Conservation (phyloP, 169 alveolate species). For the Besnoitia besnoiti region DNA sequence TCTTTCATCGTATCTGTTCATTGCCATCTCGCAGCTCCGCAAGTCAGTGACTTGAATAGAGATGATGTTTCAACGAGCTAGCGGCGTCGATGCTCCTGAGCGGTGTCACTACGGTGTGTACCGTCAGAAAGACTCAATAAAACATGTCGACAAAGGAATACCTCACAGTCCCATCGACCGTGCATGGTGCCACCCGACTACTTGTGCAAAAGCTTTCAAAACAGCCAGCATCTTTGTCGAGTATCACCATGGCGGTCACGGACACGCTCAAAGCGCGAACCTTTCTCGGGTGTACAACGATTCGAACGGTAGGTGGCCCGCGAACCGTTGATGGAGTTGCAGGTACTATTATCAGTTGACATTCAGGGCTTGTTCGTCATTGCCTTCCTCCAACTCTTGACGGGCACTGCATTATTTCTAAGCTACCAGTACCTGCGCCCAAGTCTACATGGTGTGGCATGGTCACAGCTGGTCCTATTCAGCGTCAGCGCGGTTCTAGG, state of each 20-base stretch:
- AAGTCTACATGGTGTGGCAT: slow-evolving; percentile 51
- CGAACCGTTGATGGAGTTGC: not conserved
- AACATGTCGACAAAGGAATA: no score
- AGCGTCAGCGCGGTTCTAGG: slow-evolving; percentile 64
- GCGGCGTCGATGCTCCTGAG: no score
- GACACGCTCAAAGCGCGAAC: slow-evolving; percentile 56
- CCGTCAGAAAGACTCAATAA: no score
- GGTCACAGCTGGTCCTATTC: slow-evolving; percentile 53
- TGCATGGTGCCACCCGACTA: no score
- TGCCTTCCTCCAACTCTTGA: slow-evolving; percentile 57
- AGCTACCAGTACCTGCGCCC: slow-evolving; percentile 63
- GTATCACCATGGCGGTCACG: slow-evolving; percentile 1
- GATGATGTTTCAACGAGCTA: no score
- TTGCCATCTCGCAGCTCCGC: no score
- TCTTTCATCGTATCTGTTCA: no score
- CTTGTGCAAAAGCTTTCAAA: no score
- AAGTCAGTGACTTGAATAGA: no score
- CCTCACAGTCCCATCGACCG: no score
- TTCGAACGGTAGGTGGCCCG: slow-evolving; percentile 43
- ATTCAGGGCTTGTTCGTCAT: slow-evolving; percentile 61
- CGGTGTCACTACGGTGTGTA: no score
- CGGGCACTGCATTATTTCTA: slow-evolving; percentile 31
- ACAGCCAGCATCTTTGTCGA: not conserved
- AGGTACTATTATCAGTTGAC: not conserved
- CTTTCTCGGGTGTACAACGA: slow-evolving; percentile 51